Evolutionary conservation across 345 rosid genomes (phyloP).

Genomic region (Eucalyptus polyanthemos): DNA sequence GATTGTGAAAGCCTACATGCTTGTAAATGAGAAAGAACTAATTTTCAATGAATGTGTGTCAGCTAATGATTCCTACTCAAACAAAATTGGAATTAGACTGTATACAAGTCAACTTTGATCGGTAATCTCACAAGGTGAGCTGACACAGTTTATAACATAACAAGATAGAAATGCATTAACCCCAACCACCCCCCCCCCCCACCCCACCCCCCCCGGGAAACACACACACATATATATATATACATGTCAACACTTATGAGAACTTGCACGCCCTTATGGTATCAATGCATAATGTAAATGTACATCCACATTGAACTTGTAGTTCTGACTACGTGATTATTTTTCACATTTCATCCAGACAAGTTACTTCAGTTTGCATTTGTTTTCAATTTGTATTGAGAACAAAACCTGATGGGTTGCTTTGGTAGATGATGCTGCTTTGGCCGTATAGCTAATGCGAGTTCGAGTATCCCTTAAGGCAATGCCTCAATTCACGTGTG

Average conservation of each 20-base stretch:
- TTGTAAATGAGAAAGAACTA: background rate
- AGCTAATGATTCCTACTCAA: background rate
- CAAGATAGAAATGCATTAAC: background rate
- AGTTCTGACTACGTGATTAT: background rate
- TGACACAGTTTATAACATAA: background rate
- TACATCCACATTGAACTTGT: background rate
- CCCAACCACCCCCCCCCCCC: no score
- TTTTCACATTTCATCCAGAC: background rate
- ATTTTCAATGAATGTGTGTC: background rate
- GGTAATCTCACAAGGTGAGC: background rate
- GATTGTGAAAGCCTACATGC: background rate
- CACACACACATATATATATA: background rate
- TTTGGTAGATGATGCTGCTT: background rate
- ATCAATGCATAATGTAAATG: background rate
- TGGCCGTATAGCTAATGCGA: background rate
- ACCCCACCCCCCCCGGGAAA: no score
- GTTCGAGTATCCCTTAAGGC: background rate
- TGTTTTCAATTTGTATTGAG: background rate
- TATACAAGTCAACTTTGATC: background rate
- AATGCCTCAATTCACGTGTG: background rate
- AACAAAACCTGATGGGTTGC: background rate
- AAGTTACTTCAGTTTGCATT: background rate
- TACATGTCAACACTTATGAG: background rate
- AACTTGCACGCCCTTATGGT: background rate
- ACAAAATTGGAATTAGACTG: background rate